These are phyloP conservation scores for Phytophthora syringae DNA, from an alignment of 352 stramenopile genomes.

Conservation along the genomic window DNA sequence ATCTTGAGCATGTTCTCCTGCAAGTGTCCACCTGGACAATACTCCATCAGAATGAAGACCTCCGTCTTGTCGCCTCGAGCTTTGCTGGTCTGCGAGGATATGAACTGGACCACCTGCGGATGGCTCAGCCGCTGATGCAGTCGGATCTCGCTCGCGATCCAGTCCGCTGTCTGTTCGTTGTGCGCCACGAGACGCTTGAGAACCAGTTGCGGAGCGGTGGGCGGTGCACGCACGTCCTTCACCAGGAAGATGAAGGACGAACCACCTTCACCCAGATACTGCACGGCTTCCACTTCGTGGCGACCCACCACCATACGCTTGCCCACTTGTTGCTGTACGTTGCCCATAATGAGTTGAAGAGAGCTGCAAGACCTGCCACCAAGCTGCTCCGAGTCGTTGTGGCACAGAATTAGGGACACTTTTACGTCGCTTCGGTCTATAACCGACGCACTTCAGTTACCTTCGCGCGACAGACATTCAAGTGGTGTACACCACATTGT, in stretches of 20 bases:
- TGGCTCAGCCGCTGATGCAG: slow-evolving; percentile 78
- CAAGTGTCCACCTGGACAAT: slow-evolving; percentile 93
- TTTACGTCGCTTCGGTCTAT: slow-evolving; percentile 33
- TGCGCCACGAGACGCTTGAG: slow-evolving; percentile 80
- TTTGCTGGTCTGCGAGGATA: slow-evolving; percentile 57
- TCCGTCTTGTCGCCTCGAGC: slow-evolving; percentile 66
- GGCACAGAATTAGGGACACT: neutral
- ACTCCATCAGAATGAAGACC: slow-evolving; percentile 97
- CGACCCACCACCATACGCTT: slow-evolving; percentile 66
- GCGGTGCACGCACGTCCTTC: slow-evolving; percentile 52
- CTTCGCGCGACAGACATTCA: neutral
- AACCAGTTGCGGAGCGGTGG: slow-evolving; percentile 50
- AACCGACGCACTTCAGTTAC: slow-evolving; percentile 26
- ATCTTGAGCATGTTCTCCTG: slow-evolving; percentile 94
- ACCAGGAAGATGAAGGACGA: slow-evolving; percentile 88
- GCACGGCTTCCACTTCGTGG: slow-evolving; percentile 71
- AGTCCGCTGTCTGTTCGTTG: slow-evolving; percentile 64
- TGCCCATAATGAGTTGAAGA: slow-evolving; percentile 51
- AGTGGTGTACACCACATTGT: neutral
- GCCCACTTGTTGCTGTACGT: slow-evolving; percentile 83
- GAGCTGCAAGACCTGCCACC: neutral
- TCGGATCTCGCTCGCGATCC: slow-evolving; percentile 74
- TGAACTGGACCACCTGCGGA: slow-evolving; percentile 72
- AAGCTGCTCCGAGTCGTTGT: neutral
- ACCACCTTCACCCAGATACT: slow-evolving; percentile 80